phyloP scores from a whole-genome alignment of 495 filamentous ascomycete species.

The Talaromyces liani region DNA sequence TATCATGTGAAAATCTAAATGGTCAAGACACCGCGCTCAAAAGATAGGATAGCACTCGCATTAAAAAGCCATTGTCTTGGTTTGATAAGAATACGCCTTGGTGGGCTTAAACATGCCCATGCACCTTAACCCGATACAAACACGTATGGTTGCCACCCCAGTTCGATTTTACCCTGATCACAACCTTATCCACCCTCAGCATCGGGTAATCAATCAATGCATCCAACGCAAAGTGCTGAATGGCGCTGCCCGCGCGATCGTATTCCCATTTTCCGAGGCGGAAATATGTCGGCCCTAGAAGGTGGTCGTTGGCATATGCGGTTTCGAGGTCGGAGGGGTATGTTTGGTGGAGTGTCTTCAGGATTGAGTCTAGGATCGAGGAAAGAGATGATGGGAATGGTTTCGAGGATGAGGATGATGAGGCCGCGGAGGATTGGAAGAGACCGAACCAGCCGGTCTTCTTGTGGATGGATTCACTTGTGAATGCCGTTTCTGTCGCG shows the following conservation, averaged over 20 bases:
- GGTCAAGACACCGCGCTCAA: not conserved
- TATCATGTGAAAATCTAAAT: no score
- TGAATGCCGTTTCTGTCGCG: slow-evolving; percentile 3
- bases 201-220: slow-evolving; percentile 27
- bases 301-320: slow-evolving; percentile 27
- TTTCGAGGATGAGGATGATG: slow-evolving; percentile 1
- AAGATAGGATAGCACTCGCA: not conserved
- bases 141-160: slow-evolving; percentile 41
- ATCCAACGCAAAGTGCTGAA: slow-evolving; percentile 30
- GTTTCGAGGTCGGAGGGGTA: slow-evolving; percentile 19
- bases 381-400: slow-evolving; percentile 9
- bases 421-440: not conserved
- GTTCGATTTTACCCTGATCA: slow-evolving; percentile 38
- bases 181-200: slow-evolving; percentile 33
- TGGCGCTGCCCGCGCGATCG: slow-evolving; percentile 22
- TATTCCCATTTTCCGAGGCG: slow-evolving; percentile 40
- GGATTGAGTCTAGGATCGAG: slow-evolving; percentile 24
- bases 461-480: not conserved
- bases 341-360: slow-evolving; percentile 22
- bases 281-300: slow-evolving; percentile 30
- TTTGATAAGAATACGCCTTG: no score
- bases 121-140: slow-evolving; percentile 37
- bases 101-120: slow-evolving; percentile 36
- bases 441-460: slow-evolving; percentile 1
- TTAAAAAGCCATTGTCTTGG: no score